phyloP scores from a whole-genome alignment of 768 basidiomycete species.

The Macrolepiota fuliginosa region DNA sequence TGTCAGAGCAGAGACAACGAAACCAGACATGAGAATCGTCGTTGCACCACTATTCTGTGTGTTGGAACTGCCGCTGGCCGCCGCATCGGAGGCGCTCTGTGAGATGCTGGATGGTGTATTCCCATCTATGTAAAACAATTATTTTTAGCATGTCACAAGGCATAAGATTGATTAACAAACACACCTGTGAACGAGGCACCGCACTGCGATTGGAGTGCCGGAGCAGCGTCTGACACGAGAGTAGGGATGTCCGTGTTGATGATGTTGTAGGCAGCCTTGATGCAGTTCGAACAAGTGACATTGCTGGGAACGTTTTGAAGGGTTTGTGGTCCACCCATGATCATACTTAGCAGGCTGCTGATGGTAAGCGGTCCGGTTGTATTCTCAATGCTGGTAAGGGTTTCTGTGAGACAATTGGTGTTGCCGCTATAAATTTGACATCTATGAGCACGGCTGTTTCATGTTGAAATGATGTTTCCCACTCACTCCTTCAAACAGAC shows the following conservation, averaged over 20 bases:
- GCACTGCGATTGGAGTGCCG: constrained; percentile 37
- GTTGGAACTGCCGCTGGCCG: background rate
- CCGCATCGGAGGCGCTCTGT: constrained; percentile 25
- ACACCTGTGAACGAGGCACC: constrained; percentile 53
- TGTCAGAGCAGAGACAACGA: constrained; percentile 7
- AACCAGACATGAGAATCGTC: constrained; percentile 2
- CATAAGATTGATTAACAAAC: constrained; percentile 16
- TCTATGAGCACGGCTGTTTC: background rate
- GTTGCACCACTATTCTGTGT: background rate
- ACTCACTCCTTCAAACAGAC: constrained; percentile 68
- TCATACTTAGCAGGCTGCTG: constrained; percentile 24
- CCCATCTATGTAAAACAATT: constrained; percentile 30
- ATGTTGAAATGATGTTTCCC: background rate
- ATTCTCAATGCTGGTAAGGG: constrained; percentile 49
- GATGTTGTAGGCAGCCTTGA: constrained; percentile 50
- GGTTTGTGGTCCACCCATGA: constrained; percentile 13
- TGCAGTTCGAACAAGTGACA: constrained; percentile 51
- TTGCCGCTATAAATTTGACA: constrained; percentile 25
- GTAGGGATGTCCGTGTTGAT: constrained; percentile 33
- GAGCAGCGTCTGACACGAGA: constrained; percentile 23
- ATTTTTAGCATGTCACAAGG: background rate
- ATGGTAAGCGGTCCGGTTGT: constrained; percentile 35
- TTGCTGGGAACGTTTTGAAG: constrained; percentile 28
- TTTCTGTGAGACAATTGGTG: constrained; percentile 54
- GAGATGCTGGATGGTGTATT: constrained; percentile 31